Conservation (phyloP, 1,139 yeast species). For the Pichia sp. region DNA sequence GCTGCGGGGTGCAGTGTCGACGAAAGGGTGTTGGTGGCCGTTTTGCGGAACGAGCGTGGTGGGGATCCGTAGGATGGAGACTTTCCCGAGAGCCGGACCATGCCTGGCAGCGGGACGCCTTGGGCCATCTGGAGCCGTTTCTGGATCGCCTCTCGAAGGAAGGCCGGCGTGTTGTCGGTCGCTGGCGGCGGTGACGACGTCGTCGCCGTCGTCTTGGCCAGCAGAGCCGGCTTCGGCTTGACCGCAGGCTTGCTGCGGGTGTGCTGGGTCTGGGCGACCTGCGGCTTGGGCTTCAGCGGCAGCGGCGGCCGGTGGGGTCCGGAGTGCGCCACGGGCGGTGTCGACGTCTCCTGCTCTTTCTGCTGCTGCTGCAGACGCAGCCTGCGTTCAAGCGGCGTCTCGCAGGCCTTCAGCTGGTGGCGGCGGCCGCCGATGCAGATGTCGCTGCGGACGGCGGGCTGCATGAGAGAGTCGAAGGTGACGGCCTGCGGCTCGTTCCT, state of each 20-base stretch:
- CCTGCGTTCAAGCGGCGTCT: neutral
- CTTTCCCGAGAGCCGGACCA: too few relatives aligned
- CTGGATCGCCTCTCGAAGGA: conserved; percentile 6
- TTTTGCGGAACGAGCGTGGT: too few relatives aligned
- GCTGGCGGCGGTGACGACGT: neutral
- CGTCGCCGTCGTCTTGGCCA: neutral
- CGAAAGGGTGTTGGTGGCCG: too few relatives aligned
- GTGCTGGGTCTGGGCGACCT: neutral
- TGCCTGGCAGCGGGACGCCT: conserved; percentile 11
- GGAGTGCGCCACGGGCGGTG: too few relatives aligned
- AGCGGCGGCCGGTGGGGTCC: neutral
- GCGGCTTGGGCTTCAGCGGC: conserved; percentile 5
- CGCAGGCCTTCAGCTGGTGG: neutral
- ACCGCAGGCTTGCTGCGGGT: neutral
- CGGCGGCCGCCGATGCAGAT: neutral
- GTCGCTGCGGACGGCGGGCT: conserved; percentile 13
- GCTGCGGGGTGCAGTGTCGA: too few relatives aligned
- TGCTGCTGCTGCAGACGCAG: neutral
- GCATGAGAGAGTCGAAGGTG: conserved; percentile 23
- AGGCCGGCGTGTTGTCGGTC: conserved; percentile 6
- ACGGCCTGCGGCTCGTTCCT: conserved; percentile 24
- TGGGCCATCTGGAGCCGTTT: conserved; percentile 6
- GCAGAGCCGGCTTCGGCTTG: neutral
- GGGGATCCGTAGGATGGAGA: too few relatives aligned
- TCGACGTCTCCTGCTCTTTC: too few relatives aligned